phyloP scores from a whole-genome alignment of 1,284 basidiomycete species.

The Salmacisia buchloeana region DNA sequence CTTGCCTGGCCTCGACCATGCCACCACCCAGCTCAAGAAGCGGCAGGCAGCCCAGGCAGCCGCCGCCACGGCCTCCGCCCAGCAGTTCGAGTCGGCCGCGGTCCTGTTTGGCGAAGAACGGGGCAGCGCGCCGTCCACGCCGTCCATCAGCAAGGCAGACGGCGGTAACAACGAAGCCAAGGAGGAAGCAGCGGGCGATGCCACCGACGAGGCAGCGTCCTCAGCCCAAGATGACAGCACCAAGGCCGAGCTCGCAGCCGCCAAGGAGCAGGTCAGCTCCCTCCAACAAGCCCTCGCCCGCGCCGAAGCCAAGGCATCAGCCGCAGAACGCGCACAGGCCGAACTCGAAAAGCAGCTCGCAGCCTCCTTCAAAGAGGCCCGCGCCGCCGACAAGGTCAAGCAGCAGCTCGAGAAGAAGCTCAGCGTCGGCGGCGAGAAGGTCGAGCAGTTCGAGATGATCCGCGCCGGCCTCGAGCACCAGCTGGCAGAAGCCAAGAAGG shows the following conservation, averaged over 20 bases:
- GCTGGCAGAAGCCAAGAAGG: neutral
- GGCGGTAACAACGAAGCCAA: neutral
- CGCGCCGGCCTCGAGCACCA: neutral
- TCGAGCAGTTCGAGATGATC: neutral
- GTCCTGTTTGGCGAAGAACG: neutral
- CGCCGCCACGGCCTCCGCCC: conserved; percentile 19
- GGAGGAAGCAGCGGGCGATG: neutral
- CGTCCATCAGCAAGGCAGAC: neutral
- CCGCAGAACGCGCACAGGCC: neutral
- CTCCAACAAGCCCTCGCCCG: neutral
- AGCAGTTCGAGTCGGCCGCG: conserved; percentile 15
- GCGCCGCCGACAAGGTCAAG: neutral
- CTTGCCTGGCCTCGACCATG: neutral
- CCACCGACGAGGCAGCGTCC: too few relatives aligned
- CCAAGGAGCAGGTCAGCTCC: too few relatives aligned
- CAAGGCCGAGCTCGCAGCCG: too few relatives aligned
- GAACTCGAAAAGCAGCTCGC: neutral
- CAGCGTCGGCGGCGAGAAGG: conserved; percentile 8
- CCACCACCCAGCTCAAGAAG: conserved; percentile 26
- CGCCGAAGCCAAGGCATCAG: neutral
- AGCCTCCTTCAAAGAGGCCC: neutral
- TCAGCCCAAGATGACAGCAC: too few relatives aligned
- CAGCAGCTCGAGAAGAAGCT: conserved; percentile 8
- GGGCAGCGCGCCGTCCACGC: neutral
- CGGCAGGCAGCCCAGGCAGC: conserved; percentile 29